Evolutionary conservation across 345 rosid species (phyloP), one percentile per base, ranked within the genome.

Genomic region (Streptanthus diversifolius): DNA sequence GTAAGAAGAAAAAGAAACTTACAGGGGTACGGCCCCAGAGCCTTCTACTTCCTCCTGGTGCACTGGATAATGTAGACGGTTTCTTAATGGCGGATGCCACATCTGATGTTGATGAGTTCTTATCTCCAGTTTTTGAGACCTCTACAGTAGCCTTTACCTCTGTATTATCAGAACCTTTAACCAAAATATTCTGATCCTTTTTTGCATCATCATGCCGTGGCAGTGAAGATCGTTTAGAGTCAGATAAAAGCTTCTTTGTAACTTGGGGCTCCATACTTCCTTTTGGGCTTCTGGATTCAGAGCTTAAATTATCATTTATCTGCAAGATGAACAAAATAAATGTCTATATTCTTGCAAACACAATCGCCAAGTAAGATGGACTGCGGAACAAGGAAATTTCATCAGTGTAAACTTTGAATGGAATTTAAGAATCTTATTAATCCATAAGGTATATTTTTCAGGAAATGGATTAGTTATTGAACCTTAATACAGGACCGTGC

Each of bases 21-120:
- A 91, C 98, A 73, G 92, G 62, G 39, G 89, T 74, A 75, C 90
- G 88, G 44, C 91, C 88, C 96, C 89, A 86, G 30, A 11, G 77
- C 75, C 76, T 83, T 65, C 29, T 64, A 19, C 80, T 61, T 49
- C 54, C 77, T 27, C 63, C 81, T 43, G 81, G 79, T 74, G 85
- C 82, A 70, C 66, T 72, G 45, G 84, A 57, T 75, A 79, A 47
- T 61, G 76, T 77, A 1, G 82, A 39, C 43, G 87, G 70, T 72
- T 82, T 86, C 68, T 78, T 55, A 61, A 79, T 67, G 73, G 51
- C 33, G 65, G 81, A 66, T 39, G 58, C 18, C 67, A 75, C 71
- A 73, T 43, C 63, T 43, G 72, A 70, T 58, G 65, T 70, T 10
- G 79, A 39, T 71, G 47, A 74, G 55, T 55, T 66, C 44, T 76